These are phyloP conservation scores for Xylariomycetidae sp. DNA, from an alignment of 2,329 filamentous ascomycete genomes.

Conservation along the genomic window DNA sequence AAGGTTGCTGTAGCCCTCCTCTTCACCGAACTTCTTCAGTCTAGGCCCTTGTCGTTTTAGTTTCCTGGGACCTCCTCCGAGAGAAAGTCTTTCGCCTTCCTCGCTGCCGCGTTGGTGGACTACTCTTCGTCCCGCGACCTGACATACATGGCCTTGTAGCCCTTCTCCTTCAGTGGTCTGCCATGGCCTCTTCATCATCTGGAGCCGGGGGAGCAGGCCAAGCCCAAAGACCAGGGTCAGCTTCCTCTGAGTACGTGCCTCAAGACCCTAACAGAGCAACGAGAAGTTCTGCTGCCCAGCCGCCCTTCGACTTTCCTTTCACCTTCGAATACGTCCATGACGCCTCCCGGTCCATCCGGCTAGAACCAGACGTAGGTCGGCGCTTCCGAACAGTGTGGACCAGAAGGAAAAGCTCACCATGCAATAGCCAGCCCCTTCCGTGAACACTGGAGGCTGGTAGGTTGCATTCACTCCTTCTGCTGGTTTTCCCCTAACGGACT, in stretches of 20 bases:
- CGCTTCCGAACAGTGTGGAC: too few species aligned
- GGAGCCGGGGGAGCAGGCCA: conserved; percentile 2
- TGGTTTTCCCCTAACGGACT: too few species aligned
- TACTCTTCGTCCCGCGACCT: too few species aligned
- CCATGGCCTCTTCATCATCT: conserved; percentile 8
- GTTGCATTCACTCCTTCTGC: background rate
- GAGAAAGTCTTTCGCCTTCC: too few species aligned
- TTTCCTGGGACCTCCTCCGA: too few species aligned
- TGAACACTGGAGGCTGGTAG: conserved; percentile 1
- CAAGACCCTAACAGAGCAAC: conserved; percentile 1
- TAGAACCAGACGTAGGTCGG: conserved; percentile 13
- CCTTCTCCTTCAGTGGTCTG: too few species aligned
- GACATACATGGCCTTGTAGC: too few species aligned
- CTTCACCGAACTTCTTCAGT: too few species aligned
- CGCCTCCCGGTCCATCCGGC: conserved; percentile 10
- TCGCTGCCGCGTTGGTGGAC: too few species aligned
- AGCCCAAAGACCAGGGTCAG: background rate
- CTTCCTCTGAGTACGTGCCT: background rate
- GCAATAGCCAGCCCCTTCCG: conserved; percentile 10
- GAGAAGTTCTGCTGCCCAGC: background rate
- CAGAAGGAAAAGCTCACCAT: too few species aligned
- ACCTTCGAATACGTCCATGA: conserved; percentile 13
- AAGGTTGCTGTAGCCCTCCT: too few species aligned
- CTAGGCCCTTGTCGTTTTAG: too few species aligned
- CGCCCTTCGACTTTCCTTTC: conserved; percentile 13